Conservation (phyloP, 805 yeast genomes). For the Lipomyces kockii region DNA sequence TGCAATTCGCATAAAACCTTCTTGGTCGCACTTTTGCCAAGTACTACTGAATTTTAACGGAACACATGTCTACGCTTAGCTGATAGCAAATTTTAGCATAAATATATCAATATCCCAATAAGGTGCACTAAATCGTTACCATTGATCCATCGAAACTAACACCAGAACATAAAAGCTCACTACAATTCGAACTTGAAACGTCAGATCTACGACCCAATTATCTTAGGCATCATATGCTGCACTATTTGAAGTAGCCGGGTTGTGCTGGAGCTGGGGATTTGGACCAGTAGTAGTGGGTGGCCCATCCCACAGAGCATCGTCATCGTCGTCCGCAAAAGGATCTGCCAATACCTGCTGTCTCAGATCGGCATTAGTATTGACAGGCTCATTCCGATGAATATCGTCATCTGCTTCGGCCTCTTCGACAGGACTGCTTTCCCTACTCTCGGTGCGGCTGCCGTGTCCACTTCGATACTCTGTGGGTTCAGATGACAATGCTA, state of each 20-base stretch:
- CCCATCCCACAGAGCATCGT: slow-evolving; percentile 17
- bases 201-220: background rate
- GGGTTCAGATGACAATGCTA: background rate
- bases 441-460: background rate
- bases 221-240: background rate
- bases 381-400: background rate
- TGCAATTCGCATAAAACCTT: background rate
- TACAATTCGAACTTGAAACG: background rate
- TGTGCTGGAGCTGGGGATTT: background rate
- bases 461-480: background rate
- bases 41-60: background rate
- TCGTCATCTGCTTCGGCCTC: background rate
- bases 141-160: background rate
- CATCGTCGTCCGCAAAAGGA: slow-evolving; percentile 21
- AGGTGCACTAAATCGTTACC: background rate
- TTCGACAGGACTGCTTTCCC: background rate
- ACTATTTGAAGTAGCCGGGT: background rate
- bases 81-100: background rate
- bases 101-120: background rate
- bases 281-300: background rate
- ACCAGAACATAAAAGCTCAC: background rate
- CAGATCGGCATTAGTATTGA: background rate
- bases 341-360: slow-evolving; percentile 12
- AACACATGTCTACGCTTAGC: background rate
- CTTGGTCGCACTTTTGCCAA: background rate